phyloP scores from a whole-genome alignment of 305 asterid species.

The Fraxinus nigra region DNA sequence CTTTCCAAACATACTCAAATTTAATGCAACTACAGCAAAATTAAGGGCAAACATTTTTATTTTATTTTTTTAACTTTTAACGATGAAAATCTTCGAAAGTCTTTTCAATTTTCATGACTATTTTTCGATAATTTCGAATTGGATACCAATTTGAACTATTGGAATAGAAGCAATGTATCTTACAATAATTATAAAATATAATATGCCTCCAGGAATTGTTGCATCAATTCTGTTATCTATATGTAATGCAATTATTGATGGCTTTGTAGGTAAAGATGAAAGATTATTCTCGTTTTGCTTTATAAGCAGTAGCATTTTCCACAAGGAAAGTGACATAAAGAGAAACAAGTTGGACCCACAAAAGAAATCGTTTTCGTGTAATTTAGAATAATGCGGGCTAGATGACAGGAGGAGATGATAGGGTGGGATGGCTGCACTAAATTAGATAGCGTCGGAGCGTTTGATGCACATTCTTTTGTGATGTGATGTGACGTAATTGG shows the following conservation, averaged over 20 bases:
- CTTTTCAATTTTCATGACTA: not conserved
- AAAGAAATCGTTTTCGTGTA: not conserved
- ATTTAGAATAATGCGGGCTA: not conserved
- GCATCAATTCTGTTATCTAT: not conserved
- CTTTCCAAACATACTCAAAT: no score
- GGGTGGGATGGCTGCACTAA: no score
- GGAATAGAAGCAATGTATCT: not conserved
- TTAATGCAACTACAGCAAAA: not conserved
- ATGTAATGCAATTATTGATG: not conserved
- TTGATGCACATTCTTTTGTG: no score
- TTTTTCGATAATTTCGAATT: not conserved
- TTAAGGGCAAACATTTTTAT: no score
- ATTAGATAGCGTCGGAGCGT: no score
- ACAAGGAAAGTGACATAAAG: not conserved
- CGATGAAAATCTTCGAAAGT: no score
- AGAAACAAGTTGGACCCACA: not conserved
- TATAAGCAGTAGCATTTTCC: not conserved
- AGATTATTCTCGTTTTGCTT: not conserved
- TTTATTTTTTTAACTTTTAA: no score
- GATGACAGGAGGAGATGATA: no score
- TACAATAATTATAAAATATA: not conserved
- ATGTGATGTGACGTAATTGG: no score
- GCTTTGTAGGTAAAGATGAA: not conserved
- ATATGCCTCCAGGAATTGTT: not conserved
- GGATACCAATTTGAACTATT: not conserved